Evolutionary conservation across 768 basidiomycete genomes (phyloP).

Genomic region (Ramaria rubella): DNA sequence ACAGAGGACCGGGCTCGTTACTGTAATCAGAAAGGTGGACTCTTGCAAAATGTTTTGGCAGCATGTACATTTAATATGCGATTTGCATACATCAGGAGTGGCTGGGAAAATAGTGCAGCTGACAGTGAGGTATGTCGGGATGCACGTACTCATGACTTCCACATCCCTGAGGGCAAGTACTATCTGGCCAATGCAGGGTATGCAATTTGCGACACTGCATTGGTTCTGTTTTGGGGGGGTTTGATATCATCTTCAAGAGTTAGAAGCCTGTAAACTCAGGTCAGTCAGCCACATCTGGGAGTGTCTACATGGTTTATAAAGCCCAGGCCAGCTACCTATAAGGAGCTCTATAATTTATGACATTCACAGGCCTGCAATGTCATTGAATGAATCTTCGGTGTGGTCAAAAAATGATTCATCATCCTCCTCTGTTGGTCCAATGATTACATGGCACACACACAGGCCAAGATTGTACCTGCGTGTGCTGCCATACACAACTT

Average conservation of each 20-base stretch:
- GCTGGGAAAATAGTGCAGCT: no score
- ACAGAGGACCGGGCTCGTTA: conserved; percentile 14
- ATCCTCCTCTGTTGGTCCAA: conserved; percentile 9
- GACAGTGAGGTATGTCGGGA: conserved; percentile 23
- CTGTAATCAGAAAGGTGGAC: conserved; percentile 20
- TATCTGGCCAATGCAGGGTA: no score
- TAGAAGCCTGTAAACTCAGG: background rate
- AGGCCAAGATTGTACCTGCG: conserved; percentile 19
- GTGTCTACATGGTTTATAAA: background rate
- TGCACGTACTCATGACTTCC: conserved; percentile 19
- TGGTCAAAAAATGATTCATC: conserved; percentile 15
- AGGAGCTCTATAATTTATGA: no score
- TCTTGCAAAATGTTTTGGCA: conserved; percentile 27
- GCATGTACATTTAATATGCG: conserved; percentile 18
- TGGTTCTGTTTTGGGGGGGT: conserved; percentile 13
- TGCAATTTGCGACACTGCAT: background rate
- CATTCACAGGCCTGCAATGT: no score
- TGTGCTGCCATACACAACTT: no score
- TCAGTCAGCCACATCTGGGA: background rate
- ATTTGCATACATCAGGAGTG: conserved; percentile 24
- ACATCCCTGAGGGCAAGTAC: no score
- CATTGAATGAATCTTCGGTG: conserved; percentile 19
- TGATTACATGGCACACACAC: conserved; percentile 14
- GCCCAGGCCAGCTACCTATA: conserved; percentile 15
- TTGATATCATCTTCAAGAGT: conserved; percentile 14